Percentiles rank a stretch among this genome's conserved stretches.
Evolutionary conservation across 805 yeast species (phyloP).

Genomic region (Kluyveromyces aestuarii): DNA sequence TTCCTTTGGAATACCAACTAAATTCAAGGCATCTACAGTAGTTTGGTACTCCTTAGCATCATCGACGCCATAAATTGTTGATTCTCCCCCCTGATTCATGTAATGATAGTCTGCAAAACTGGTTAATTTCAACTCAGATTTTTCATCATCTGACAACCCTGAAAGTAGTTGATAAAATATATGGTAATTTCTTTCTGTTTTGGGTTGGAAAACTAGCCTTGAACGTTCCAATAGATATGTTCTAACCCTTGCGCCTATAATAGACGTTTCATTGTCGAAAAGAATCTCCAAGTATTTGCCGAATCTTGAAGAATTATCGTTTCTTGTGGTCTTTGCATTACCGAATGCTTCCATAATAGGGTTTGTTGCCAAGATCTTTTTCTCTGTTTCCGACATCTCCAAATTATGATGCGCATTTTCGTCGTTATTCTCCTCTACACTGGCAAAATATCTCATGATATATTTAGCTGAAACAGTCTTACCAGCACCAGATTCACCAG

Average conservation of each 20-base stretch:
- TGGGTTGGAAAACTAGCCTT: conserved; percentile 87
- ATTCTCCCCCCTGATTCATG: conserved; percentile 81
- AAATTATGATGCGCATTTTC: conserved; percentile 28
- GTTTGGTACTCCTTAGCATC: conserved; percentile 70
- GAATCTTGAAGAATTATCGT: conserved; percentile 88
- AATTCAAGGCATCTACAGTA: conserved; percentile 65
- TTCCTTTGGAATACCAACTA: conserved; percentile 61
- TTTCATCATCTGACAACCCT: conserved; percentile 52
- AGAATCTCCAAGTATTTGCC: conserved; percentile 90
- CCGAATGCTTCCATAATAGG: conserved; percentile 89
- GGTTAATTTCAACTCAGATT: conserved; percentile 49
- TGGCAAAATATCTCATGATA: conserved; percentile 95
- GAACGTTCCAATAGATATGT: conserved; percentile 91
- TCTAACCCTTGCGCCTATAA: conserved; percentile 90
- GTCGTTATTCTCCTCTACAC: conserved; percentile 58
- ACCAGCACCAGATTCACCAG: conserved; percentile 99
- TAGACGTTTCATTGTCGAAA: conserved; percentile 64
- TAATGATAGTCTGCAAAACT: conserved; percentile 64
- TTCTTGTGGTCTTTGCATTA: conserved; percentile 86
- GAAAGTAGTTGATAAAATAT: conserved; percentile 83
- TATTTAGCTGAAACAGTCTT: conserved; percentile 95
- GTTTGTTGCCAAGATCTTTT: conserved; percentile 90
- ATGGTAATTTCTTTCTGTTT: conserved; percentile 87
- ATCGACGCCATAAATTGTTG: conserved; percentile 63
- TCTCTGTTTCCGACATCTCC: conserved; percentile 86